Conservation (phyloP, 768 basidiomycete species). For the Amanita jacksonii region DNA sequence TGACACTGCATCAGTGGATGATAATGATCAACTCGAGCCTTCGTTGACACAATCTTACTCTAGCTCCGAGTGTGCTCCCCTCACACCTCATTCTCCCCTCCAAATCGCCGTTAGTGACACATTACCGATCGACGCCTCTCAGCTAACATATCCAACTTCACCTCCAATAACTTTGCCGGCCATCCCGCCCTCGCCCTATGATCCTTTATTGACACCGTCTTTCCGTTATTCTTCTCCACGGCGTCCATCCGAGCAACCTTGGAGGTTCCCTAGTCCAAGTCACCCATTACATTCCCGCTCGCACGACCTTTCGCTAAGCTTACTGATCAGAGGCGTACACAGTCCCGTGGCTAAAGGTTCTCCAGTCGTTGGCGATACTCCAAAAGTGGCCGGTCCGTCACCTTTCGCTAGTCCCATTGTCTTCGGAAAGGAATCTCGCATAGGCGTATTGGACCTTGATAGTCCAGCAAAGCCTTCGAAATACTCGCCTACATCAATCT, state of each 20-base stretch:
- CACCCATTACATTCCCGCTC: conserved; percentile 63
- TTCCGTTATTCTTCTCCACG: conserved; percentile 72
- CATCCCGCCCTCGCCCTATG: conserved; percentile 64
- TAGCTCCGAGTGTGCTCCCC: conserved; percentile 24
- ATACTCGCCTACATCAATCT: conserved; percentile 28
- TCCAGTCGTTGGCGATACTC: conserved; percentile 20
- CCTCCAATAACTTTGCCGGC: conserved; percentile 22
- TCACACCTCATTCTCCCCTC: conserved; percentile 24
- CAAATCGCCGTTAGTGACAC: conserved; percentile 20
- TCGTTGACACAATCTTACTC: conserved; percentile 11
- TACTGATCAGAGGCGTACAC: conserved; percentile 44
- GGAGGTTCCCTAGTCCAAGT: conserved; percentile 74
- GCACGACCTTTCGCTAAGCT: conserved; percentile 55
- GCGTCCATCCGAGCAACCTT: conserved; percentile 70
- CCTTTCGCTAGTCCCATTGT: conserved; percentile 22
- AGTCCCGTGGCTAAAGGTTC: conserved; percentile 36
- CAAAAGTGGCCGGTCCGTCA: conserved; percentile 24
- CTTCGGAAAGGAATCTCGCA: conserved; percentile 14
- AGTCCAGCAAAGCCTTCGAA: conserved; percentile 25
- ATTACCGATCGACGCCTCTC: conserved; percentile 15
- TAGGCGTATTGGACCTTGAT: conserved; percentile 16
- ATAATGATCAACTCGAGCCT: conserved; percentile 12
- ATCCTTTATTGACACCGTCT: conserved; percentile 64
- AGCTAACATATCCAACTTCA: conserved; percentile 15
- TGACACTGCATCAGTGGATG: conserved; percentile 16